These are phyloP conservation scores for Boletus sensibilis DNA, from an alignment of 768 basidiomycete species.

Conservation along the genomic window DNA sequence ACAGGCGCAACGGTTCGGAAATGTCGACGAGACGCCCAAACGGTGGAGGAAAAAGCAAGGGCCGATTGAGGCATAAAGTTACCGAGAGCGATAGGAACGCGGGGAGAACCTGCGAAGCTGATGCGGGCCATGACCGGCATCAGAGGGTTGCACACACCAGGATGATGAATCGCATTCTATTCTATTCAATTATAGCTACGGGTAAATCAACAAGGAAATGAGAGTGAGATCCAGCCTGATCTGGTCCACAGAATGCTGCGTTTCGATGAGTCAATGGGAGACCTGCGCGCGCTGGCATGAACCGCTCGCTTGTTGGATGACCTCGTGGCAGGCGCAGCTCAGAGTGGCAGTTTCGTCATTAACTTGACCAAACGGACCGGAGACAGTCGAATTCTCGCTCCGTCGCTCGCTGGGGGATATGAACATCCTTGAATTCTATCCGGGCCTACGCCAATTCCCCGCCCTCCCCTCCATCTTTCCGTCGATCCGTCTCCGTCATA, in stretches of 20 bases:
- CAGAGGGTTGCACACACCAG: constrained; percentile 17
- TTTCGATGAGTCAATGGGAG: constrained; percentile 21
- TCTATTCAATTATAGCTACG: constrained; percentile 23
- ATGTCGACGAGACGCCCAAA: neutral
- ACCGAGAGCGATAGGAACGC: constrained; percentile 25
- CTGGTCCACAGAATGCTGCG: constrained; percentile 12
- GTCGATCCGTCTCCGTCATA: constrained; percentile 28
- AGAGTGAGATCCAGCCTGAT: constrained; percentile 22
- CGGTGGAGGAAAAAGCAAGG: constrained; percentile 7
- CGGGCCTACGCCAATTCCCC: constrained; percentile 13
- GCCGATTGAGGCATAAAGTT: constrained; percentile 27
- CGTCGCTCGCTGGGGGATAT: constrained; percentile 15
- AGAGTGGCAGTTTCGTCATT: constrained; percentile 22
- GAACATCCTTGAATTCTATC: constrained; percentile 1
- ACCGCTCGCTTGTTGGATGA: constrained; percentile 18
- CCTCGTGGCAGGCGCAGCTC: constrained; percentile 28
- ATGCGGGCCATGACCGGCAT: constrained; percentile 21
- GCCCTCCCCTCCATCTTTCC: constrained; percentile 7
- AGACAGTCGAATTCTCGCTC: constrained; percentile 21
- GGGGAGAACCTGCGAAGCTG: constrained; percentile 26
- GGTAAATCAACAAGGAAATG: constrained; percentile 30
- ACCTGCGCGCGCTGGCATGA: constrained; percentile 19
- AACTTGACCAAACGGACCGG: constrained; percentile 19
- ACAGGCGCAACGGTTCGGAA: neutral
- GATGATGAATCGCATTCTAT: constrained; percentile 11